Conservation (phyloP, 768 basidiomycete species). For the Mycena rosella region DNA sequence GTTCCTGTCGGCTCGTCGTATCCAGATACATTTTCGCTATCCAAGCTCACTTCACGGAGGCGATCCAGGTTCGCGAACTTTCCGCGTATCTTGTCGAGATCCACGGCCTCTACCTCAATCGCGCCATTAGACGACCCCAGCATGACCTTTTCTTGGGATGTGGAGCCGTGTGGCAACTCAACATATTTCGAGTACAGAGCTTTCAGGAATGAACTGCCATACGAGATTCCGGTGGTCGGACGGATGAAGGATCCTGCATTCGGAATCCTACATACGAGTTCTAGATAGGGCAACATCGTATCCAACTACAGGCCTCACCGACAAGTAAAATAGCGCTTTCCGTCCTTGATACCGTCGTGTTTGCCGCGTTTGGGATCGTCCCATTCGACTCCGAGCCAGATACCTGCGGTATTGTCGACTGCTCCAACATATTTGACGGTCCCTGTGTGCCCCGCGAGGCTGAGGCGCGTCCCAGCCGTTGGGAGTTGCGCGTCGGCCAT, state of each 20-base stretch:
- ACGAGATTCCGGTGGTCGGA: slow-evolving; percentile 67
- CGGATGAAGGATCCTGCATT: slow-evolving; percentile 87
- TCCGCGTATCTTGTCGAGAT: slow-evolving; percentile 80
- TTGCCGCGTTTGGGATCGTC: slow-evolving; percentile 88
- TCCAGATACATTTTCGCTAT: slow-evolving; percentile 71
- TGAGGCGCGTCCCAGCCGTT: slow-evolving; percentile 67
- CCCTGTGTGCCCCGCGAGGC: slow-evolving; percentile 65
- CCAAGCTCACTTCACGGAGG: slow-evolving; percentile 85
- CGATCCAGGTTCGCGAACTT: slow-evolving; percentile 75
- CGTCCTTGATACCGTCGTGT: slow-evolving; percentile 87
- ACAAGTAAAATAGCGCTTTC: slow-evolving; percentile 82
- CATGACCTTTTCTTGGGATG: slow-evolving; percentile 69
- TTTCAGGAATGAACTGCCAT: slow-evolving; percentile 78
- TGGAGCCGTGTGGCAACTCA: slow-evolving; percentile 66
- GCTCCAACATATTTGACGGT: slow-evolving; percentile 79
- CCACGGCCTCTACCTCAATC: slow-evolving; percentile 90
- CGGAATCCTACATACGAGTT: slow-evolving; percentile 57
- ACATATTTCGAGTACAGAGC: slow-evolving; percentile 86
- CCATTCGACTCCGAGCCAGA: slow-evolving; percentile 99
- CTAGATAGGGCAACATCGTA: not conserved
- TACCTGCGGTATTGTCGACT: slow-evolving; percentile 72
- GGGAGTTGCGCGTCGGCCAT: slow-evolving; percentile 47
- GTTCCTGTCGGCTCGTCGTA: slow-evolving; percentile 61
- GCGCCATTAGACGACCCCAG: slow-evolving; percentile 87
- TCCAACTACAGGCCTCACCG: slow-evolving; percentile 59